These are phyloP conservation scores for Phanerochaete carnosa DNA, from an alignment of 768 basidiomycete species.

Conservation along the genomic window DNA sequence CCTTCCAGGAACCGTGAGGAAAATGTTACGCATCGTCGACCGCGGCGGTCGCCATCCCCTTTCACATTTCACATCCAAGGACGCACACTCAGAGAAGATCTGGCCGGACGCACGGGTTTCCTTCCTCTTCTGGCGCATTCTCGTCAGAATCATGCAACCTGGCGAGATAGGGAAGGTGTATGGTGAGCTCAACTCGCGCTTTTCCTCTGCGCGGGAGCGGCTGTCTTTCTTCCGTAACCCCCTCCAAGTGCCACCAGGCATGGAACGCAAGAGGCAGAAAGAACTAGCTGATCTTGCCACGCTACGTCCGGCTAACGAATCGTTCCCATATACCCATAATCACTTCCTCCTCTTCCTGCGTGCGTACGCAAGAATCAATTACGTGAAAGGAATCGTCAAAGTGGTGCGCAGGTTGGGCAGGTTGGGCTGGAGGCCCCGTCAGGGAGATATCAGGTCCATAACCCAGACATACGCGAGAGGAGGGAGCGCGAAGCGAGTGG, in stretches of 20 bases:
- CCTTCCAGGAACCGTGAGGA: conserved; percentile 35
- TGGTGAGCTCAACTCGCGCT: neutral
- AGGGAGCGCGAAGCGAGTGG: neutral
- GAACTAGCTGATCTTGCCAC: neutral
- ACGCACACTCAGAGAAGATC: neutral
- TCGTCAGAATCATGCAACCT: neutral
- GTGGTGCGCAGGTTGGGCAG: neutral
- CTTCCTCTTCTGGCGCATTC: neutral
- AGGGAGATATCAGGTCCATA: neutral
- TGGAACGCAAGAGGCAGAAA: neutral
- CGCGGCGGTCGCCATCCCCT: neutral
- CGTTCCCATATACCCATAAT: neutral
- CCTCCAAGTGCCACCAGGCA: neutral
- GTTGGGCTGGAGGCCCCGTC: neutral
- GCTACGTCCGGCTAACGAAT: neutral
- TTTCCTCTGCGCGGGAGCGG: neutral
- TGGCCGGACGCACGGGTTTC: neutral
- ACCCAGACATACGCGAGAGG: neutral
- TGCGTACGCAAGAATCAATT: neutral
- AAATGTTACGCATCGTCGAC: neutral
- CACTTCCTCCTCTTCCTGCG: neutral
- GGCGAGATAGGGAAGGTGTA: neutral
- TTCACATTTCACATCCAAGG: neutral
- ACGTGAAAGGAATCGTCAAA: neutral
- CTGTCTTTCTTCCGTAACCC: neutral